These are phyloP conservation scores for Verbena officinalis DNA, from an alignment of 257 asterid genomes.

Conservation along the genomic window DNA sequence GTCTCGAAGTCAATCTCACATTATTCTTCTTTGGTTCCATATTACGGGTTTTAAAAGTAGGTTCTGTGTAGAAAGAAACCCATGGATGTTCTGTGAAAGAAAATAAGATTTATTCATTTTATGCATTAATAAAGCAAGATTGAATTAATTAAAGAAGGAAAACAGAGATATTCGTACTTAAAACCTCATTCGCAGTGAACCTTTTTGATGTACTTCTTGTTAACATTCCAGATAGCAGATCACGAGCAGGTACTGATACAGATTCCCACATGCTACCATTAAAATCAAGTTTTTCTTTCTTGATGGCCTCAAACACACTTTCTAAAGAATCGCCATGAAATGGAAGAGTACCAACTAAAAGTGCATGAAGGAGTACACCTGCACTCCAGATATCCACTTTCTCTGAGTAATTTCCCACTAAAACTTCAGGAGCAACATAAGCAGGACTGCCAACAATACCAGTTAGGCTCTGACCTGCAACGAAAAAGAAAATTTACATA, in stretches of 20 bases:
- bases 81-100: conserved; percentile 51
- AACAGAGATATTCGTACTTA: conserved; percentile 44
- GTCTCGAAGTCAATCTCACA: conserved; percentile 36
- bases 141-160: neutral
- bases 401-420: conserved; percentile 58
- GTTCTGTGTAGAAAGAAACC: conserved; percentile 53
- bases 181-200: conserved; percentile 52
- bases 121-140: conserved; percentile 9
- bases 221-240: conserved; percentile 51
- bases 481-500: neutral
- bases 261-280: conserved; percentile 47
- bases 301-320: conserved; percentile 53
- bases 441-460: conserved; percentile 66
- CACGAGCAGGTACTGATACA: conserved; percentile 53
- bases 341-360: conserved; percentile 57
- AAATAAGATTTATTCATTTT: neutral
- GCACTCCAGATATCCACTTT: conserved; percentile 65
- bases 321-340: conserved; percentile 56
- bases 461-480: conserved; percentile 49
- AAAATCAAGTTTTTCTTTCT: conserved; percentile 49
- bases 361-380: conserved; percentile 59
- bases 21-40: conserved; percentile 33
- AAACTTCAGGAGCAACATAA: conserved; percentile 66
- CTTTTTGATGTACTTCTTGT: conserved; percentile 44
- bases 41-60: conserved; percentile 29